Percentiles rank a stretch among this genome's conserved stretches.
Evolutionary conservation across 1,284 basidiomycete species (phyloP).

Genomic region (Microbotryomycetes sp.): DNA sequence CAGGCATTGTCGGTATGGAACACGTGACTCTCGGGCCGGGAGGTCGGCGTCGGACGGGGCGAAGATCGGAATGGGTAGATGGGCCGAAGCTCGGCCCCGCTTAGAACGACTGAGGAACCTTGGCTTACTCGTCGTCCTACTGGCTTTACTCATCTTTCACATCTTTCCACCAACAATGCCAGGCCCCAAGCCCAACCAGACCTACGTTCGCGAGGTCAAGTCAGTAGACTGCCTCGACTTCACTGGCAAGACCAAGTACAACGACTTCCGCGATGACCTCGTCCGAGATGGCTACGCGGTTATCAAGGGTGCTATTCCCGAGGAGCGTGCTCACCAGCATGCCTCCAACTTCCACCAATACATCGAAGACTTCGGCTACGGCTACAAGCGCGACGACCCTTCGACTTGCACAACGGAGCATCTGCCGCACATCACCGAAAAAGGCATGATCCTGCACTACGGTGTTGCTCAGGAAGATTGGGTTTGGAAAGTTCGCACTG

Average conservation of each 20-base stretch:
- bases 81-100: too few species aligned
- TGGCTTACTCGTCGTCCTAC: too few species aligned
- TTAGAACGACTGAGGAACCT: too few species aligned
- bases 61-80: too few species aligned
- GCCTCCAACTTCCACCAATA: background rate
- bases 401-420: background rate
- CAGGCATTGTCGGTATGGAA: too few species aligned
- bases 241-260: slow-evolving; percentile 3
- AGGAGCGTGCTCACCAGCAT: slow-evolving; percentile 29
- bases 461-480: slow-evolving; percentile 21
- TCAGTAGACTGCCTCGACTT: slow-evolving; percentile 3
- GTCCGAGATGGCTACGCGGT: slow-evolving; percentile 37
- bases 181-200: too few species aligned
- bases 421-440: slow-evolving; percentile 19
- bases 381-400: slow-evolving; percentile 38
- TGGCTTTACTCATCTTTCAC: too few species aligned
- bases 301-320: slow-evolving; percentile 38
- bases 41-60: too few species aligned
- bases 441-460: slow-evolving; percentile 25
- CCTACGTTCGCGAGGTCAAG: background rate
- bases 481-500: slow-evolving; percentile 21
- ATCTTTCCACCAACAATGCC: background rate
- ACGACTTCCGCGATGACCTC: slow-evolving; percentile 12
- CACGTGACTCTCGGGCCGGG: too few species aligned
- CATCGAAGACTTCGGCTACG: slow-evolving; percentile 33